A percentile compares a stretch with the other conserved stretches of the same genome.
Evolutionary conservation across 805 yeast genomes (phyloP).

Genomic region (Sugiyamaella marilandica): DNA sequence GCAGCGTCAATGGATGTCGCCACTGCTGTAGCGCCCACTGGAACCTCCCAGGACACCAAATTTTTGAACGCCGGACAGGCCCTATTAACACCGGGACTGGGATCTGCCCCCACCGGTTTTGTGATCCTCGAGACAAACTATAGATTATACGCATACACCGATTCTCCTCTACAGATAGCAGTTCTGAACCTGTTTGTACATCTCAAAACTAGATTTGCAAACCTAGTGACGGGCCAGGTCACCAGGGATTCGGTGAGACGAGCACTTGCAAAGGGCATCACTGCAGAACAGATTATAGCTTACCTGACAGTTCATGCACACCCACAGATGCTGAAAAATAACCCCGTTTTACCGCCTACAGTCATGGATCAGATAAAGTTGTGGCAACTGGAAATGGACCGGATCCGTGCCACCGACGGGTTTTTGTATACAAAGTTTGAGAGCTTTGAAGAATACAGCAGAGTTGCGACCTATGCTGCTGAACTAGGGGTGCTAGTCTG

Average conservation of each 20-base stretch:
- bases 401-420: conserved; percentile 84
- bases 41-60: background rate
- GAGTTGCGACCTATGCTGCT: conserved; percentile 68
- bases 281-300: conserved; percentile 89
- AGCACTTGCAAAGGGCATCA: conserved; percentile 83
- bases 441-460: conserved; percentile 68
- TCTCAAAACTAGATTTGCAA: conserved; percentile 75
- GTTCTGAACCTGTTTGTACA: conserved; percentile 85
- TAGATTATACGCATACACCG: conserved; percentile 86
- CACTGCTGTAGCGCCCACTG: conserved; percentile 27
- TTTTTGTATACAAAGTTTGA: conserved; percentile 82
- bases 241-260: conserved; percentile 86
- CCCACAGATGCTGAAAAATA: conserved; percentile 69
- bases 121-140: conserved; percentile 90
- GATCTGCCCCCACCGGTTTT: conserved; percentile 46
- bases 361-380: conserved; percentile 93
- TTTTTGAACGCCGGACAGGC: conserved; percentile 8
- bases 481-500: conserved; percentile 92
- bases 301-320: conserved; percentile 91
- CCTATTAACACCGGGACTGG: background rate
- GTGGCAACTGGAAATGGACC: conserved; percentile 94
- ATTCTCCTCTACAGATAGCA: conserved; percentile 92
- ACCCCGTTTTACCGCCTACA: conserved; percentile 81
- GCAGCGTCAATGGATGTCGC: conserved; percentile 72
- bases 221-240: conserved; percentile 89